Conservation (phyloP, 2,329 filamentous ascomycete genomes). For the Trichoderma afroharzianum region DNA sequence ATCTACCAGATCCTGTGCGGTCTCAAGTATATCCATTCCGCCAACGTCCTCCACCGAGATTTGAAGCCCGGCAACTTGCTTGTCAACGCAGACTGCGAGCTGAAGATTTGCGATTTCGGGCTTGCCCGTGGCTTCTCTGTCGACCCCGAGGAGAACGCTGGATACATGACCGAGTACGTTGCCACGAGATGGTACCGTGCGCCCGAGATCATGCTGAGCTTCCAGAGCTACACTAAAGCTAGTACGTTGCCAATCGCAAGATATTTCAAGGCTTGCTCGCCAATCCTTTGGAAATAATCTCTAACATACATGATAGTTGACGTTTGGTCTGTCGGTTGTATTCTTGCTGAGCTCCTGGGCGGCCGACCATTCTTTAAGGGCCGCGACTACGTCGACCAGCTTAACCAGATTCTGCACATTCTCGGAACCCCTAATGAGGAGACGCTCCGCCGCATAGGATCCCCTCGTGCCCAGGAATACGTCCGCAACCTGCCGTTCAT, state of each 20-base stretch:
- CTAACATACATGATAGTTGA: conserved; percentile 62
- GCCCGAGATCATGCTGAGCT: conserved; percentile 98
- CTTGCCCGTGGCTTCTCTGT: conserved; percentile 94
- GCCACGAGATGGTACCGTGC: conserved; percentile 94
- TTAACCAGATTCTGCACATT: conserved; percentile 98
- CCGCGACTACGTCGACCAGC: conserved; percentile 97
- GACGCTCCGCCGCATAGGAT: conserved; percentile 89
- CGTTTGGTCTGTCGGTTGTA: conserved; percentile 98
- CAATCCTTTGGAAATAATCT: background rate
- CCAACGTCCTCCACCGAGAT: conserved; percentile 94
- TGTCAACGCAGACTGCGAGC: conserved; percentile 97
- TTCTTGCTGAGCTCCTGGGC: conserved; percentile 90
- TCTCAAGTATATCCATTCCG: conserved; percentile 98
- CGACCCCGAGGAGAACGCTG: conserved; percentile 95
- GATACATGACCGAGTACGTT: conserved; percentile 99
- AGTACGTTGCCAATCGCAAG: conserved; percentile 61
- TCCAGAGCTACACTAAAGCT: conserved; percentile 99
- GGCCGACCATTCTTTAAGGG: conserved; percentile 99
- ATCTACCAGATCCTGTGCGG: conserved; percentile 99
- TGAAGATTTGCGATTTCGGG: conserved; percentile 99
- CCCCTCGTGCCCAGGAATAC: conserved; percentile 94
- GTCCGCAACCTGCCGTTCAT: conserved; percentile 94
- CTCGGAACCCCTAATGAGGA: conserved; percentile 95
- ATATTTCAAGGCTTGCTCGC: background rate
- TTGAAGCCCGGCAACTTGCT: conserved; percentile 95